A percentile compares a stretch with the other conserved stretches of the same genome.
Evolutionary conservation across 2,329 filamentous ascomycete species (phyloP).

Genomic region (Exophiala aquamarina): DNA sequence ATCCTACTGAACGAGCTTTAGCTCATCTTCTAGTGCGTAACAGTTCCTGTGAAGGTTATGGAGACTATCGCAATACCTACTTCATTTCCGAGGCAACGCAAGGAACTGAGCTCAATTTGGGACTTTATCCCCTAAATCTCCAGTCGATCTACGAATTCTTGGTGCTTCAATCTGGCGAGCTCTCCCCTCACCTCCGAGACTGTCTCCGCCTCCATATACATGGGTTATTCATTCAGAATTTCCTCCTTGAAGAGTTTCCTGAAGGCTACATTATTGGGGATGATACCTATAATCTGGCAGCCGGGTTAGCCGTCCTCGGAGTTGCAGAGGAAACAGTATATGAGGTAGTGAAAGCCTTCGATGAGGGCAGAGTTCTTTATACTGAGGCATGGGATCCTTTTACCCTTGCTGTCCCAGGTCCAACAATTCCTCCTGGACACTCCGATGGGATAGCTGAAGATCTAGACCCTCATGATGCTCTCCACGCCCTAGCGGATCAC

Average conservation of each 20-base stretch:
- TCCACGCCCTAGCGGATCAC: constrained; percentile 31
- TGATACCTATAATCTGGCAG: constrained; percentile 16
- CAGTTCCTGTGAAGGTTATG: constrained; percentile 18
- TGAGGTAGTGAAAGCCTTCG: constrained; percentile 13
- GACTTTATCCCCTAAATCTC: constrained; percentile 19
- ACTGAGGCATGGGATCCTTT: constrained; percentile 12
- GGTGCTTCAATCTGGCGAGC: constrained; percentile 5
- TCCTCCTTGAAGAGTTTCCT: constrained; percentile 23
- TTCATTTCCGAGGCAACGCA: constrained; percentile 14
- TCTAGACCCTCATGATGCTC: constrained; percentile 15
- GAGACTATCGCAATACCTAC: constrained; percentile 25
- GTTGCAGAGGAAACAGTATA: constrained; percentile 12
- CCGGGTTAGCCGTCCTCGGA: constrained; percentile 6
- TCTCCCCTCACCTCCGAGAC: constrained; percentile 10
- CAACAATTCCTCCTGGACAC: constrained; percentile 1
- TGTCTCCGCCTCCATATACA: constrained; percentile 22
- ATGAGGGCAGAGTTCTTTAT: constrained; percentile 7
- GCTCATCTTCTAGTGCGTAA: constrained; percentile 15
- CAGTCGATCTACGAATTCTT: constrained; percentile 14
- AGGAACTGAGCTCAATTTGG: constrained; percentile 10
- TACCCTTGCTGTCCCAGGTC: too few relatives aligned
- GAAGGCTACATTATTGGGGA: constrained; percentile 25
- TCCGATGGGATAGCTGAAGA: constrained; percentile 16
- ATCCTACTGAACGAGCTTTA: constrained; percentile 20
- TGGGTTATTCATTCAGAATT: constrained; percentile 23